These are phyloP conservation scores for Mycena latifolia DNA, from an alignment of 768 basidiomycete species.

Conservation along the genomic window DNA sequence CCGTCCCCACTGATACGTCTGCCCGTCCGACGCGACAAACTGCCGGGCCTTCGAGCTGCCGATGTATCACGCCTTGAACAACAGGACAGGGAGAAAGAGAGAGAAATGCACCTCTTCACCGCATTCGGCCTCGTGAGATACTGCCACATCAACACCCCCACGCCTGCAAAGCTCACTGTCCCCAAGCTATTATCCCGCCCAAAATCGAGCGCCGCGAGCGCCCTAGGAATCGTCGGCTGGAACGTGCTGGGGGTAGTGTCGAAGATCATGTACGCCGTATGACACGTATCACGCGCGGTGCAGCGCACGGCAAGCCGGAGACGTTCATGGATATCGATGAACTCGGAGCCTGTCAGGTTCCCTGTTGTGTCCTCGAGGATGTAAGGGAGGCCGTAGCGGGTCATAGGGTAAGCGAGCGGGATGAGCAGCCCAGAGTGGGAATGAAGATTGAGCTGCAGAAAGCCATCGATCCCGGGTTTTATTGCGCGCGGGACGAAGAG, in stretches of 20 bases:
- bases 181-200: conserved; percentile 64
- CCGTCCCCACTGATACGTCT: conserved; percentile 73
- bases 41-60: conserved; percentile 59
- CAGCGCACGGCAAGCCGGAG: conserved; percentile 63
- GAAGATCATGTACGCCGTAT: conserved; percentile 66
- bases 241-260: conserved; percentile 49
- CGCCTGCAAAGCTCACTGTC: conserved; percentile 58
- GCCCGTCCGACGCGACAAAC: conserved; percentile 70
- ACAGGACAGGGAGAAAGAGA: neutral
- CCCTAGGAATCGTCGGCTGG: conserved; percentile 43
- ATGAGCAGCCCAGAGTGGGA: too few species aligned
- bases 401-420: conserved; percentile 47
- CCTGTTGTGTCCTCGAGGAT: conserved; percentile 77
- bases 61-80: neutral
- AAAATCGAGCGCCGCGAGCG: conserved; percentile 65
- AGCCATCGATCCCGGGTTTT: too few species aligned
- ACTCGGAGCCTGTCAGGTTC: conserved; percentile 64
- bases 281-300: conserved; percentile 55
- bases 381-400: conserved; percentile 67
- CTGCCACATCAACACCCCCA: conserved; percentile 59
- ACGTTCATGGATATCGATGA: conserved; percentile 73
- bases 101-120: conserved; percentile 53
- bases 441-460: too few species aligned
- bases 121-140: conserved; percentile 61
- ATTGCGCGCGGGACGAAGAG: too few species aligned